Evolutionary conservation across 2,329 filamentous ascomycete genomes (phyloP), one percentile per base, ranked within the genome.

Genomic region (Cladosporium phlei): DNA sequence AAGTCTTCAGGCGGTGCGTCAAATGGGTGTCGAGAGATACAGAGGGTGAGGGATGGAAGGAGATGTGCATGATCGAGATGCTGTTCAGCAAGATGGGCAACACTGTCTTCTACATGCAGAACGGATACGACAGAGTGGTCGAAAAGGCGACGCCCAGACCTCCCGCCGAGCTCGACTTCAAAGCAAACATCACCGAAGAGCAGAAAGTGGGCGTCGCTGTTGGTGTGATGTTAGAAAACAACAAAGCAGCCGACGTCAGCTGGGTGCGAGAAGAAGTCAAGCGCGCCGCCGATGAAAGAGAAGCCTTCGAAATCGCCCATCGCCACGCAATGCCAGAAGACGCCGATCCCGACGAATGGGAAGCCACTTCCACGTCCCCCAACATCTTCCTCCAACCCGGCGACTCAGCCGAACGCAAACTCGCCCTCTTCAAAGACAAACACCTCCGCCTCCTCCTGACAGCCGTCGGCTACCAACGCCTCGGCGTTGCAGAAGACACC

Each of bases 21-120:
- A 89, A 86, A 60, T 95, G 93, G 68, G 76, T 97, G 1, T 52
- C 56, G 20, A 52, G 57, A 16, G 49, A 52, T 1, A 54, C 48
- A 2, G 56, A 55, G 11, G 58, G 57, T 7, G 79, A 93, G 51
- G 82, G 95, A 55, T 79, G 89, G 33, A 89, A 89, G 0, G 87
- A 91, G 52, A 54, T 62, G 22, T 73, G 96, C 30, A 77, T 95
- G 39, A 84, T 94, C 1, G 93, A 98, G 67, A 80, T 98, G 76
- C 74, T 98, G 11, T 98, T 98, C 67, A 95, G 87, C 65, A 98
- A 98, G 66, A 85, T 89, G 48, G 83, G 82, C 42, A 78, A 79
- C 35, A 95, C 88, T 0, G 78, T 88, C 1, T 88, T 86, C 66
- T 97, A 88, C 62, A 76, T 98, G 4, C 90, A 97, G 61, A 89